A percentile compares a stretch with the other conserved stretches of the same genome.
phyloP scores from a whole-genome alignment of 2,329 filamentous ascomycete genomes.

The Lachnellula suecica region DNA sequence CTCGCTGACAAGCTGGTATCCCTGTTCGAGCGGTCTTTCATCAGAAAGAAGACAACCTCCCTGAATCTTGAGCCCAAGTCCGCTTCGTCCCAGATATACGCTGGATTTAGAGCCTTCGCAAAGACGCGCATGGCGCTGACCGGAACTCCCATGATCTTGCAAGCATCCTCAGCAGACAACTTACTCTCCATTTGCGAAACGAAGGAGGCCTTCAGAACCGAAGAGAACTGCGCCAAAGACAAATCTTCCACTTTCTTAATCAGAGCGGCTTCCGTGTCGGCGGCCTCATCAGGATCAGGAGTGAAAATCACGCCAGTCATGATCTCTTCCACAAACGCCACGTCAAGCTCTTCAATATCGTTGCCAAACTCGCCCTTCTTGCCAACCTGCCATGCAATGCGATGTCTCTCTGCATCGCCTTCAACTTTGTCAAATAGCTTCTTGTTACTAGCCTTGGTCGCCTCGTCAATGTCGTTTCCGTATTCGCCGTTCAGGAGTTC shows the following conservation, averaged over 20 bases:
- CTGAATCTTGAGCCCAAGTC: constrained; percentile 15
- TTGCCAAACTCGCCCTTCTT: constrained; percentile 15
- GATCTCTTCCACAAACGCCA: constrained; percentile 15
- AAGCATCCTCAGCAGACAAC: constrained; percentile 12
- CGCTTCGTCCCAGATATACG: constrained; percentile 13
- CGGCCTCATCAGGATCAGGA: not conserved
- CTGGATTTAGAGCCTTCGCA: constrained; percentile 14
- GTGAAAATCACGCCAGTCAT: constrained; percentile 13
- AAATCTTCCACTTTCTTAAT: not conserved
- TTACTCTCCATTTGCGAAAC: constrained; percentile 8
- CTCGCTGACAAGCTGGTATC: not conserved
- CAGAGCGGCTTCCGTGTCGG: not conserved
- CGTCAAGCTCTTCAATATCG: constrained; percentile 16
- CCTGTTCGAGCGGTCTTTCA: constrained; percentile 7
- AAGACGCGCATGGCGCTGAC: constrained; percentile 14
- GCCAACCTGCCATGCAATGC: constrained; percentile 21
- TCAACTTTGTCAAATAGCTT: constrained; percentile 6
- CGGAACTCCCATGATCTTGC: constrained; percentile 13
- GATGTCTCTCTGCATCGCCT: constrained; percentile 13
- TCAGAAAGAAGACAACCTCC: constrained; percentile 6
- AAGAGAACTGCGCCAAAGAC: constrained; percentile 9
- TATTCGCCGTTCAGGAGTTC: constrained; percentile 6
- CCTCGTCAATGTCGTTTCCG: constrained; percentile 4
- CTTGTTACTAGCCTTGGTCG: constrained; percentile 1
- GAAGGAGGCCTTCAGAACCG: constrained; percentile 4